Percentiles rank a stretch among this genome's conserved stretches.
phyloP scores from a whole-genome alignment of 805 yeast species.

The Allodekkera sacchari region DNA sequence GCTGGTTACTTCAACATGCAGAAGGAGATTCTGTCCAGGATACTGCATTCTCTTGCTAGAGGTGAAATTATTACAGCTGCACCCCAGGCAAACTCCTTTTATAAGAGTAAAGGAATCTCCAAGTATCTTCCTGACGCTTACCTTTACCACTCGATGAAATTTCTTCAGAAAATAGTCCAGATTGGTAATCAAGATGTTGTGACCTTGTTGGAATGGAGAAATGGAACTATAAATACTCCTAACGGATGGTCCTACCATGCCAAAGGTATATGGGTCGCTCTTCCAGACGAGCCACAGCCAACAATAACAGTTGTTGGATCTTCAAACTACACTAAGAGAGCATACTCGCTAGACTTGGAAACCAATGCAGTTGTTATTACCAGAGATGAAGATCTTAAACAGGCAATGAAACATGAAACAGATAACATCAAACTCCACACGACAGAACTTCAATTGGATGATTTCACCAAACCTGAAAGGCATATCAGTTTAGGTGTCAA shows the following conservation, averaged over 20 bases:
- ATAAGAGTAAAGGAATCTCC: slow-evolving; percentile 73
- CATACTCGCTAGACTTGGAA: slow-evolving; percentile 83
- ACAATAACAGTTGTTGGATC: slow-evolving; percentile 81
- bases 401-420: slow-evolving; percentile 53
- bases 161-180: slow-evolving; percentile 42
- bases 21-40: slow-evolving; percentile 53
- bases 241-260: slow-evolving; percentile 98
- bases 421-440: slow-evolving; percentile 50
- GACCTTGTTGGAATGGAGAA: slow-evolving; percentile 72
- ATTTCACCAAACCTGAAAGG: slow-evolving; percentile 56
- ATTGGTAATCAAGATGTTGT: slow-evolving; percentile 31
- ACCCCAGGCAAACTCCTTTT: slow-evolving; percentile 91
- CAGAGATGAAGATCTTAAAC: slow-evolving; percentile 49
- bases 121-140: slow-evolving; percentile 82
- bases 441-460: slow-evolving; percentile 43
- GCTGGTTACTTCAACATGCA: slow-evolving; percentile 95
- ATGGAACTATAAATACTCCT: slow-evolving; percentile 72
- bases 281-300: slow-evolving; percentile 51
- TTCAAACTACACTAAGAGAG: slow-evolving; percentile 86
- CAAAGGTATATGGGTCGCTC: slow-evolving; percentile 82
- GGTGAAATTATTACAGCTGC: slow-evolving; percentile 86
- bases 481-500: slow-evolving; percentile 55
- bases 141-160: slow-evolving; percentile 61
- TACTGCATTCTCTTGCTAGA: slow-evolving; percentile 48
- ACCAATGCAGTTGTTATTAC: slow-evolving; percentile 78